Percentiles rank a stretch among this genome's conserved stretches.
phyloP scores from a whole-genome alignment of 2,329 filamentous ascomycete genomes.

The Beauveria rudraprayagi region DNA sequence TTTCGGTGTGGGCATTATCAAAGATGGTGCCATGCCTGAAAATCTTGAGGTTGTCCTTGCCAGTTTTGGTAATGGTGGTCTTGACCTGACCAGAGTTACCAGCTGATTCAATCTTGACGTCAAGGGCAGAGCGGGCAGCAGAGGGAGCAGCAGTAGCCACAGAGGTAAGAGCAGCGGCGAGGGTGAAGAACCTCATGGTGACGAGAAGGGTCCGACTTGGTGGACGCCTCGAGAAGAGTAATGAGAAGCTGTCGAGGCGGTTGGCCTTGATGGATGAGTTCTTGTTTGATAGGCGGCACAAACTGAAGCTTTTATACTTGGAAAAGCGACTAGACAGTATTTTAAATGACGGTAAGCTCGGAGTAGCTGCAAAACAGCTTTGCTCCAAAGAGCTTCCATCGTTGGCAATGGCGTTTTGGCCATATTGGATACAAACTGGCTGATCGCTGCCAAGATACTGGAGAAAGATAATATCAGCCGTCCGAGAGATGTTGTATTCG shows the following conservation, averaged over 20 bases:
- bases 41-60: slow-evolving; percentile 34
- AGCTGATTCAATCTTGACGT: slow-evolving; percentile 31
- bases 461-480: background rate
- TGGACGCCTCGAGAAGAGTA: background rate
- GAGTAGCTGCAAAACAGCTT: too few relatives aligned
- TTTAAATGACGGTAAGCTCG: background rate
- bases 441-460: background rate
- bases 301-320: background rate
- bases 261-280: slow-evolving; percentile 1
- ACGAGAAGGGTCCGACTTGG: background rate
- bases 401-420: background rate
- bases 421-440: background rate
- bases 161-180: slow-evolving; percentile 26
- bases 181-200: slow-evolving; percentile 31
- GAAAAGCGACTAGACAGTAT: background rate
- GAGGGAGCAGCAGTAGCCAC: slow-evolving; percentile 25
- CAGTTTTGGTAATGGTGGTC: slow-evolving; percentile 41
- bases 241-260: background rate
- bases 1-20: slow-evolving; percentile 37
- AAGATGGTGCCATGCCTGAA: slow-evolving; percentile 42
- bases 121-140: slow-evolving; percentile 23
- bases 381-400: background rate
- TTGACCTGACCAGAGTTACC: slow-evolving; percentile 38
- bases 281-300: background rate
- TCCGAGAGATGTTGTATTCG: background rate